Conservation (phyloP, 164 flowering plant genomes). For the Buxus sempervirens region DNA sequence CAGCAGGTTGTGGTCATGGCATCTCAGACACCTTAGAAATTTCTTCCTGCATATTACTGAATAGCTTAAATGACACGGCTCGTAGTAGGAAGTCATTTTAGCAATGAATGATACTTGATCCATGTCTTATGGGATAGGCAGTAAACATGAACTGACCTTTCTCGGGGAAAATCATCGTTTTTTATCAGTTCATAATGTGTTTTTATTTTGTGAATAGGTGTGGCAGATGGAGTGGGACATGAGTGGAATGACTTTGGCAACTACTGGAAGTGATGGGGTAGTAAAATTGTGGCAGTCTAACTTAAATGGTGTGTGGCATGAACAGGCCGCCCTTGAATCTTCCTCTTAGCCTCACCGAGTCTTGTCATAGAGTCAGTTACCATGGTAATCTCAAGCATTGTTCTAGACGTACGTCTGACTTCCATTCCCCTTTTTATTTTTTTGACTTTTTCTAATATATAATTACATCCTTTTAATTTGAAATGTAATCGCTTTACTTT, state of each 20-base stretch:
- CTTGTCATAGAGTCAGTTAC: not conserved
- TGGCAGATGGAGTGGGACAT: conserved; percentile 98
- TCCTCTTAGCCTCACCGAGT: conserved; percentile 23
- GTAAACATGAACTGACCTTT: not conserved
- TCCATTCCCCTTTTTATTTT: too few relatives aligned
- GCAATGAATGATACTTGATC: too few relatives aligned
- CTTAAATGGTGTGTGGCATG: conserved; percentile 86
- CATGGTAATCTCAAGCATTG: not conserved
- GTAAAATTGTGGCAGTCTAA: conserved; percentile 86
- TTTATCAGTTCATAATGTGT: not conserved
- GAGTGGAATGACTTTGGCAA: conserved; percentile 95
- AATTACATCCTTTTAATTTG: too few relatives aligned
- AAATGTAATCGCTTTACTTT: too few relatives aligned
- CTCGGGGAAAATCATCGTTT: not conserved
- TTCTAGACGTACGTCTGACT: too few relatives aligned
- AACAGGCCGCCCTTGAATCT: conserved; percentile 65
- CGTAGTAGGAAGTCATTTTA: too few relatives aligned
- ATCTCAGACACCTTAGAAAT: too few relatives aligned
- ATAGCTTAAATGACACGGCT: too few relatives aligned
- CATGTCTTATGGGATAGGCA: too few relatives aligned
- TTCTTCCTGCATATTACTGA: too few relatives aligned
- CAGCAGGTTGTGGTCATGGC: too few relatives aligned
- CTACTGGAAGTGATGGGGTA: conserved; percentile 67
- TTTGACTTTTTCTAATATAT: too few relatives aligned
- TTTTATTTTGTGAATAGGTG: conserved; percentile 37